phyloP scores from a whole-genome alignment of 2,329 filamentous ascomycete genomes.

The Sporothrix phasma region DNA sequence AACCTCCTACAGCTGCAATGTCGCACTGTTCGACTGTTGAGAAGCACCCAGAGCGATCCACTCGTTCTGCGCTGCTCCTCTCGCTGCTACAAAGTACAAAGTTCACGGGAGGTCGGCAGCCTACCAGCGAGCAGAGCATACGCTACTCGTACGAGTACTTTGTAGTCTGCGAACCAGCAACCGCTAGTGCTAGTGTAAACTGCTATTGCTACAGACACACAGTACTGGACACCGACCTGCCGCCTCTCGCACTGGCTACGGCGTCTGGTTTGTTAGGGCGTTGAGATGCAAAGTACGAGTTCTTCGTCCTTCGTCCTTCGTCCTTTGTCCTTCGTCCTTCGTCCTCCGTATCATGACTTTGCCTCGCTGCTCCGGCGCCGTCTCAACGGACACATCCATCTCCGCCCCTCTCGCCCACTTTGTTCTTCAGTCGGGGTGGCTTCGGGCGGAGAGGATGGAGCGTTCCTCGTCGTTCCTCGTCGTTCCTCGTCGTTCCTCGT shows the following conservation, averaged over 20 bases:
- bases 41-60: background rate
- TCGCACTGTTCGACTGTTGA: slow-evolving; percentile 6
- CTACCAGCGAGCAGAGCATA: background rate
- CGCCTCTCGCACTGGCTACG: background rate
- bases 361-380: too few relatives aligned
- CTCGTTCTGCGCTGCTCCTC: background rate
- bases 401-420: background rate
- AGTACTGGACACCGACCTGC: background rate
- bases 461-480: background rate
- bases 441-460: background rate
- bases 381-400: background rate
- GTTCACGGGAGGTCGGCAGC: too few relatives aligned
- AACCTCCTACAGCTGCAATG: background rate
- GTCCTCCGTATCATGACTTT: too few relatives aligned
- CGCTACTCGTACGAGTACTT: too few relatives aligned
- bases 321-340: too few relatives aligned
- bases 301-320: too few relatives aligned
- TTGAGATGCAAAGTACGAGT: too few relatives aligned
- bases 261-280: too few relatives aligned
- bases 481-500: too few relatives aligned
- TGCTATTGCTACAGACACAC: background rate
- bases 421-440: background rate
- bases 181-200: background rate
- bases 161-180: too few relatives aligned
- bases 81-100: too few relatives aligned